A percentile compares a stretch with the other conserved stretches of the same genome.
These are phyloP conservation scores for Chlamydomonas eustigma DNA, from an alignment of 139 green algal species.

Conservation along the genomic window DNA sequence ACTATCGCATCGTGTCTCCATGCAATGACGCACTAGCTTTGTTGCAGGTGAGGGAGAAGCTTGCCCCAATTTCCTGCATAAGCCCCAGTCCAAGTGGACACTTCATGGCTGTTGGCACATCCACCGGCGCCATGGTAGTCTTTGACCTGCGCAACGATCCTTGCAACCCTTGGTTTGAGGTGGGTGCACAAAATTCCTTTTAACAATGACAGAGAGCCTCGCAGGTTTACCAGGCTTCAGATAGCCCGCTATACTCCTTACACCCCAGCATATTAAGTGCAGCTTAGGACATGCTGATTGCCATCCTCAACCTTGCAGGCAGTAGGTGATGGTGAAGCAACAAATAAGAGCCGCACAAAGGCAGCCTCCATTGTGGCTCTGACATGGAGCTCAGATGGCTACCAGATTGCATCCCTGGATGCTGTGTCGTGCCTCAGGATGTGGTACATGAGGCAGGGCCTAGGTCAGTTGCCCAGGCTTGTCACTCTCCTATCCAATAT, in stretches of 20 bases:
- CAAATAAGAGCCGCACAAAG: no score
- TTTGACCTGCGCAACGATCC: conserved; percentile 34
- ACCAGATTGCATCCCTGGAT: conserved; percentile 42
- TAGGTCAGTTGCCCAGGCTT: no score
- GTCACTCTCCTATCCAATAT: no score
- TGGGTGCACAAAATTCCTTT: conserved; percentile 8
- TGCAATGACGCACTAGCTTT: no score
- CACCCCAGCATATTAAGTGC: no score
- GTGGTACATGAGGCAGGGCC: conserved; percentile 52
- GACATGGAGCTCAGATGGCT: conserved; percentile 39
- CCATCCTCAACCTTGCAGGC: no score
- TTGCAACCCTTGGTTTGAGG: conserved; percentile 40
- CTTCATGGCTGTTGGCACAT: conserved; percentile 42
- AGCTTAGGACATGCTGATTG: no score
- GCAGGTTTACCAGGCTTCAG: no score
- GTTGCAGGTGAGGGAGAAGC: conserved; percentile 24
- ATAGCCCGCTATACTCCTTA: no score
- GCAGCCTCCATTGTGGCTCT: conserved; percentile 23
- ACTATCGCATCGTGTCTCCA: no score
- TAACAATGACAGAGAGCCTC: no score
- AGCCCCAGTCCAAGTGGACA: conserved; percentile 27
- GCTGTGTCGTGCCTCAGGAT: conserved; percentile 22
- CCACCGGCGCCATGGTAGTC: conserved; percentile 37
- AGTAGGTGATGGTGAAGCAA: no score
- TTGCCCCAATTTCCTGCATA: conserved; percentile 31